Conservation (phyloP, 129 eudicot species). For the Glebionis coronaria region DNA sequence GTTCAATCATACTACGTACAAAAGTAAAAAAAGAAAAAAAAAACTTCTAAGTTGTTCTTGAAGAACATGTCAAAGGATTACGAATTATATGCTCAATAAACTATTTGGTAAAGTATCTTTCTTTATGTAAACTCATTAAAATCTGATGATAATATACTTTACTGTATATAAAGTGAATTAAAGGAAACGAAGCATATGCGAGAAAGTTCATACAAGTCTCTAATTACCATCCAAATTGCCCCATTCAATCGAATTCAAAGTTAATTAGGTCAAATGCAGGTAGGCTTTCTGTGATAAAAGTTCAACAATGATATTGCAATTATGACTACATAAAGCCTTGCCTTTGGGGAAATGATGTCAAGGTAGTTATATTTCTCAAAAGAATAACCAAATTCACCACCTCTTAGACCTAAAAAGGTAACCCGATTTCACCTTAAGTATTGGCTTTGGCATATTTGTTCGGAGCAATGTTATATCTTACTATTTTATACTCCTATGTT, state of each 20-base stretch:
- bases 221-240: slow-evolving; percentile 37
- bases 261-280: slow-evolving; percentile 13
- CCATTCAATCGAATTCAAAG: slow-evolving; percentile 26
- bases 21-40: no score
- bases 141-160: neutral
- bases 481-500: no score
- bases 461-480: no score
- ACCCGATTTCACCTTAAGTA: slow-evolving; percentile 13
- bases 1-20: no score
- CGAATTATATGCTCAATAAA: neutral
- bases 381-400: slow-evolving; percentile 23
- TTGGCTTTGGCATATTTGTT: no score
- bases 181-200: slow-evolving; percentile 33
- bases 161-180: slow-evolving; percentile 11
- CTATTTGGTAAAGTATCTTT: neutral
- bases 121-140: neutral
- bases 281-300: slow-evolving; percentile 30
- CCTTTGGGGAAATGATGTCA: slow-evolving; percentile 19
- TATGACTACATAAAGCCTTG: slow-evolving; percentile 31
- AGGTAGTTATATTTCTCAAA: slow-evolving; percentile 28
- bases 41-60: no score
- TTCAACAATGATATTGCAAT: slow-evolving; percentile 38
- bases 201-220: slow-evolving; percentile 23
- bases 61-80: neutral
- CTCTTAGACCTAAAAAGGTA: slow-evolving; percentile 22